Conservation (phyloP, 1,284 basidiomycete species). For the Puccinia brachypodii region DNA sequence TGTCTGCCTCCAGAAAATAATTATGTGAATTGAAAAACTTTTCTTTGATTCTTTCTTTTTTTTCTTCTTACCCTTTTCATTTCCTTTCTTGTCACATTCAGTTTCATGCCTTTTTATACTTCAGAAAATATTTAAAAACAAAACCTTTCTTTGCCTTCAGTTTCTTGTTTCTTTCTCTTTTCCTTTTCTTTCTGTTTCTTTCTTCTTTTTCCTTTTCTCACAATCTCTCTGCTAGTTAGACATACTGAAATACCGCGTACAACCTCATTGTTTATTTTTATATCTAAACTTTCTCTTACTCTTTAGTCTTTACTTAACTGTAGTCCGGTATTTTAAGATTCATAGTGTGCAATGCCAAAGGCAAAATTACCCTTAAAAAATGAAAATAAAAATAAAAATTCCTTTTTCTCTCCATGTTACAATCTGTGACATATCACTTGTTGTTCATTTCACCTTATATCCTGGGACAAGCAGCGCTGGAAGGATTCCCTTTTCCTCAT, state of each 20-base stretch:
- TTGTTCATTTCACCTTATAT: neutral
- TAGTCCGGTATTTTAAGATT: neutral
- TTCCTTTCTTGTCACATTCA: neutral
- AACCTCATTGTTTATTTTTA: neutral
- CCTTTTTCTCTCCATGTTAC: no score
- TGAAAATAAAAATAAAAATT: neutral
- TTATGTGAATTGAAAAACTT: neutral
- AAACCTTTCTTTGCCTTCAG: neutral
- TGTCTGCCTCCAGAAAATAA: neutral
- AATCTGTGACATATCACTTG: no score
- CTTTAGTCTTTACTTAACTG: neutral
- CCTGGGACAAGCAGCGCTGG: no score
- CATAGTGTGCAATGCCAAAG: slow-evolving; percentile 3
- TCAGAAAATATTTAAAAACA: no score
- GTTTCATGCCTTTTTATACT: neutral
- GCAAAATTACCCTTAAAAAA: neutral
- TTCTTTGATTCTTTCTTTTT: neutral
- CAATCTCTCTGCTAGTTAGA: no score
- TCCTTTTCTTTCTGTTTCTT: neutral
- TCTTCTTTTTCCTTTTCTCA: neutral
- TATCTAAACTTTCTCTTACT: neutral
- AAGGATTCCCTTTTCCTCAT: no score
- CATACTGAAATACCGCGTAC: neutral
- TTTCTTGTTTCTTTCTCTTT: slow-evolving; percentile 7
- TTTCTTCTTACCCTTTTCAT: neutral